phyloP scores from a whole-genome alignment of 495 filamentous ascomycete species.

The Rhizodiscina lignyota region DNA sequence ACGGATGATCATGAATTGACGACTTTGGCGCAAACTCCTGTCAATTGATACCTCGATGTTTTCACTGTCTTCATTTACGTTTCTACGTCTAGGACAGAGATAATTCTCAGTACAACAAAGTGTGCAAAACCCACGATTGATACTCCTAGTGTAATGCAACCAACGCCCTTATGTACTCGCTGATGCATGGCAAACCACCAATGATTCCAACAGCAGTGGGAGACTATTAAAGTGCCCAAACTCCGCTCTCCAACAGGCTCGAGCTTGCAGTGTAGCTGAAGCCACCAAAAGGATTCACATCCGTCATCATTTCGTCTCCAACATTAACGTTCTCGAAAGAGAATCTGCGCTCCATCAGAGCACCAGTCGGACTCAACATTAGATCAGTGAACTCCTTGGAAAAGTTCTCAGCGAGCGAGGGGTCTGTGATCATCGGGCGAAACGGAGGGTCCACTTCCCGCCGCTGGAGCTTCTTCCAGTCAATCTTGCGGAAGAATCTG shows the following conservation, averaged over 20 bases:
- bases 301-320: constrained; percentile 10
- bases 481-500: constrained; percentile 89
- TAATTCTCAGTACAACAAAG: no score
- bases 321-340: neutral
- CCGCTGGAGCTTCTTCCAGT: constrained; percentile 69
- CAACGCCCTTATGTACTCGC: no score
- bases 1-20: no score
- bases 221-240: no score
- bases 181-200: no score
- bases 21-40: no score
- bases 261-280: constrained; percentile 89
- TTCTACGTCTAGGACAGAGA: no score
- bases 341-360: constrained; percentile 26
- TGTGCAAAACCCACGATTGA: no score
- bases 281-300: constrained; percentile 60
- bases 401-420: constrained; percentile 92
- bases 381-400: constrained; percentile 70
- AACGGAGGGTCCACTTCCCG: constrained; percentile 77
- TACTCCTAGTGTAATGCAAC: no score
- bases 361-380: constrained; percentile 64
- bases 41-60: no score
- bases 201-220: no score
- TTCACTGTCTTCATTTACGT: no score
- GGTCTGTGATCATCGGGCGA: constrained; percentile 80
- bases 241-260: constrained; percentile 62